Base-by-base conservation (phyloP, 73 alveolate genomes). In the Stentor coeruleus region DNA sequence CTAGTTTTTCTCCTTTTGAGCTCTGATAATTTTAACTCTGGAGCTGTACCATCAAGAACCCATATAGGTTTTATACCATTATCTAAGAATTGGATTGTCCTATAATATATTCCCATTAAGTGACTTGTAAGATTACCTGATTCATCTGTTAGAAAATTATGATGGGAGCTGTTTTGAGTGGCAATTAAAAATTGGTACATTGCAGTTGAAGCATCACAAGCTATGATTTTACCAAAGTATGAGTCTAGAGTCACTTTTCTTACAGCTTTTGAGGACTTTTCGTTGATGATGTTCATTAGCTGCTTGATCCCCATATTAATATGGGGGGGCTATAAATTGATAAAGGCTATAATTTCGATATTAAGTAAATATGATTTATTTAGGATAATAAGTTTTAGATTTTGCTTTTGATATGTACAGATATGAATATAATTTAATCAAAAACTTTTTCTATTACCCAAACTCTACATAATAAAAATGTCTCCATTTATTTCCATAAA, bases 31-130 rank as follows among this genome's bases (percentile, higher is more conserved):
- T 97, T 97, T 74, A 95, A 91, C 39, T 84, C 93, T 1, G 99
- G 99, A 2, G 99, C 99, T 76, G 90, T 95, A 0, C 99, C 99
- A 86, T 97, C 99, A 77, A 97, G 95, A 3, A 97, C 99, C 99
- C 99, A 97, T 57, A 93, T 88, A 3, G 99, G 99, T 81, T 96
- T 90, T 3, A 97, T 87, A 3, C 99, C 99, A 81, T 95, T 87
- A 79, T 95, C 99, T 91, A 97, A 87, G 38, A 95, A 86, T 89
- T 87, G 82, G 55, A 97, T 83, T 38, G 98, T 90, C 26, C 99
- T 83, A 73, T 95, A 90, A 86, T 92, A 90, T 76, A 97, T 88
- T 6, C 99, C 99, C 75, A 95, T 91, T 72, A 97, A 81, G 85
- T 97, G 99, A n/a, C 98, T 98, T 39, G 99, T 97, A 75, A 88